phyloP scores from a whole-genome alignment of 306 rosid species.

The Castanospermum australe region DNA sequence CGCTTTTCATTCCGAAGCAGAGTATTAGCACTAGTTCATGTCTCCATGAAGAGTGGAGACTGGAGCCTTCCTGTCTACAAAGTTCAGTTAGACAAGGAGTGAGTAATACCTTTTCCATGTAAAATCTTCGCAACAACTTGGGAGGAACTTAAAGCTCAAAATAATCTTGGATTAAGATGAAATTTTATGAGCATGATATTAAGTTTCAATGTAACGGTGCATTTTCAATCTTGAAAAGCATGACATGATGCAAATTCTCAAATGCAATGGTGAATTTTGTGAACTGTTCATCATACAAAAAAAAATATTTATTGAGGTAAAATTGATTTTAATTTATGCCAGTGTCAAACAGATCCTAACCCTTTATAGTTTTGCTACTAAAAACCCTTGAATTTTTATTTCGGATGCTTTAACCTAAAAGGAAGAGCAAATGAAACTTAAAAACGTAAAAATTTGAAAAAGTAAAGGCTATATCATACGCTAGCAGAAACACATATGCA shows the following conservation, averaged over 20 bases:
- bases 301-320: background rate
- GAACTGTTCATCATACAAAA: background rate
- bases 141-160: slow-evolving; percentile 37
- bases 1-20: slow-evolving; percentile 73
- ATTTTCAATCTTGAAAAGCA: background rate
- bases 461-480: background rate
- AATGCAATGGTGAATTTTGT: background rate
- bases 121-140: background rate
- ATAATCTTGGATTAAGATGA: background rate
- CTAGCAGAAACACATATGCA: background rate
- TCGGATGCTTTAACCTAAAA: background rate
- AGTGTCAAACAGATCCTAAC: too few species aligned
- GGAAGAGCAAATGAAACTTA: background rate
- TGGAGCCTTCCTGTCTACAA: slow-evolving; percentile 64
- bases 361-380: too few species aligned
- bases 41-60: slow-evolving; percentile 33
- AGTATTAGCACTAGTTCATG: slow-evolving; percentile 61
- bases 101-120: slow-evolving; percentile 1
- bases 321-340: too few species aligned
- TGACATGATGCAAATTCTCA: background rate
- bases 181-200: background rate
- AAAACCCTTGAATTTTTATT: too few species aligned
- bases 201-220: background rate
- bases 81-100: slow-evolving; percentile 33
- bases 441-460: slow-evolving; percentile 11